A percentile compares a stretch with the other conserved stretches of the same genome.
Evolutionary conservation across 495 filamentous ascomycete species (phyloP).

Genomic region (Aspergillus sclerotioniger): DNA sequence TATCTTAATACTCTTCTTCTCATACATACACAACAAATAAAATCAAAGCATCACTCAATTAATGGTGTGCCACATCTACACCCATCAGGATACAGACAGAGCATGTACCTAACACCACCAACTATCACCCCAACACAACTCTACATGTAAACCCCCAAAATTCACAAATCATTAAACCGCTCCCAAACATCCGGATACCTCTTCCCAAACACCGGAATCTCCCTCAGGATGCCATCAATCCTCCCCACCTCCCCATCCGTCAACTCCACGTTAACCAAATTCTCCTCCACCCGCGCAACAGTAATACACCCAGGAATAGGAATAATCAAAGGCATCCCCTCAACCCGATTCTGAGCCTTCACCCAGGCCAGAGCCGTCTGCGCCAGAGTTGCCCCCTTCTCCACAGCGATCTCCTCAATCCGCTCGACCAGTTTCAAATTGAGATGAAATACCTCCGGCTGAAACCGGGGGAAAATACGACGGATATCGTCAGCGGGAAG

Average conservation of each 20-base stretch:
- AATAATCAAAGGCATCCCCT: constrained; percentile 59
- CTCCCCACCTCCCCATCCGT: constrained; percentile 48
- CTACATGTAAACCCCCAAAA: too few species aligned
- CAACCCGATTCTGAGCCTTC: constrained; percentile 38
- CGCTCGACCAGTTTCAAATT: constrained; percentile 64
- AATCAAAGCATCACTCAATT: too few species aligned
- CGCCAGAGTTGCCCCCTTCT: constrained; percentile 62
- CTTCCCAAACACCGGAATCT: background rate
- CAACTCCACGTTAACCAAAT: constrained; percentile 42
- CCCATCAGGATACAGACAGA: too few species aligned
- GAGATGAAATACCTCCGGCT: constrained; percentile 59
- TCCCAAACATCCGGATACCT: background rate
- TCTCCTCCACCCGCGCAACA: constrained; percentile 48
- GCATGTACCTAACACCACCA: too few species aligned
- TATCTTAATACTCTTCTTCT: too few species aligned
- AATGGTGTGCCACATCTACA: too few species aligned
- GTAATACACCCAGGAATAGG: constrained; percentile 71
- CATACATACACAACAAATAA: too few species aligned
- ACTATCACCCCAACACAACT: too few species aligned
- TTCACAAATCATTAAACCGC: too few species aligned
- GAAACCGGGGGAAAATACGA: constrained; percentile 56
- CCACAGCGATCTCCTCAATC: constrained; percentile 57
- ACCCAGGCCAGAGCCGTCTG: constrained; percentile 74
- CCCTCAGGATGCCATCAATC: constrained; percentile 37
- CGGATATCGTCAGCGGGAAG: background rate